Evolutionary conservation across 164 flowering plant species (phyloP).

Genomic region (Saururus chinensis): DNA sequence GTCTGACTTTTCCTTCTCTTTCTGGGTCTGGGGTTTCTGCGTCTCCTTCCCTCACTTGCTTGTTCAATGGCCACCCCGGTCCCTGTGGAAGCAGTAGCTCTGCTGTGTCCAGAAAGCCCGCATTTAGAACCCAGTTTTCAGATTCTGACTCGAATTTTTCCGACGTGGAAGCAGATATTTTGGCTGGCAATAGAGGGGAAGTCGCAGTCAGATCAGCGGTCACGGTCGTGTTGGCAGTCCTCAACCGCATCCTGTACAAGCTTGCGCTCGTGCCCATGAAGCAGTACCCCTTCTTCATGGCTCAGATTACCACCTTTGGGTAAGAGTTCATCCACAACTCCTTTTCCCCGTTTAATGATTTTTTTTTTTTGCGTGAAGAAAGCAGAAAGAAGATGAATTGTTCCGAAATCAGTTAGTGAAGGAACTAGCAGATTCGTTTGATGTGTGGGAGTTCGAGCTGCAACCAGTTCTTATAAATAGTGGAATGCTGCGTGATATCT

Average conservation of each 20-base stretch:
- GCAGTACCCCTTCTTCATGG: conserved; percentile 75
- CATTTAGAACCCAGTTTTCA: conserved; percentile 18
- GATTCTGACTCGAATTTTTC: conserved; percentile 7
- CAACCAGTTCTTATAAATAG: neutral
- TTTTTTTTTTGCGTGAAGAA: neutral
- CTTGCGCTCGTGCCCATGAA: conserved; percentile 97
- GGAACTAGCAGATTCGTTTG: neutral
- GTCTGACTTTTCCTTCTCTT: neutral
- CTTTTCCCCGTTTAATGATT: neutral
- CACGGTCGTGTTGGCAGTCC: conserved; percentile 45
- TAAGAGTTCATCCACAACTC: conserved; percentile 8
- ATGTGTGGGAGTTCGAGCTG: neutral
- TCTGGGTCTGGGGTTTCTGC: neutral
- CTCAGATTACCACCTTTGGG: conserved; percentile 83
- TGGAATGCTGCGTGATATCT: neutral
- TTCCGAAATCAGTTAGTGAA: neutral
- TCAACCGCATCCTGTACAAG: conserved; percentile 80
- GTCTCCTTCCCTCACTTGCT: neutral
- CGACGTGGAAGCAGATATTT: neutral
- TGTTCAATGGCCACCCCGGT: neutral
- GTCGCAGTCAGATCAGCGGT: conserved; percentile 35
- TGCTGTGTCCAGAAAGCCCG: conserved; percentile 2
- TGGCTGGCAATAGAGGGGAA: neutral
- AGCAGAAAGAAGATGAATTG: neutral
- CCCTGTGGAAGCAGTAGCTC: neutral